Percentiles rank a stretch among this genome's conserved stretches.
These are phyloP conservation scores for Leccinum rimulosum DNA, from an alignment of 768 basidiomycete species.

Conservation along the genomic window DNA sequence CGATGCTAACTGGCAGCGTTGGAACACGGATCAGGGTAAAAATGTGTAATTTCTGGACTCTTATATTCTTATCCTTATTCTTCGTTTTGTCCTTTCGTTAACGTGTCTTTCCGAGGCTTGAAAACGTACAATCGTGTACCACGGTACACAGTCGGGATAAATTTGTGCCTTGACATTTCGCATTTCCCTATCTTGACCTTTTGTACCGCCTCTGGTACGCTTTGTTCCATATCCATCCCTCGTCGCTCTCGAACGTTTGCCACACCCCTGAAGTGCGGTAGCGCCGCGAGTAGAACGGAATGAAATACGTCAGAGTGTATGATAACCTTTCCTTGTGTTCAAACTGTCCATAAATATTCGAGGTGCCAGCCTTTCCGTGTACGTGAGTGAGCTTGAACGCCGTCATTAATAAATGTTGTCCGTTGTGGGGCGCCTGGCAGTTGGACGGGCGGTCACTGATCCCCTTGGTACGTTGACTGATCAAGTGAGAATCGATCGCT, in stretches of 20 bases:
- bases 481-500: not conserved
- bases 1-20: conserved; percentile 23
- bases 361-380: not conserved
- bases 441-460: not conserved
- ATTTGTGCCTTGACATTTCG: not conserved
- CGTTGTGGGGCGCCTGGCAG: not conserved
- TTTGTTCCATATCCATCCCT: not conserved
- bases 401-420: not conserved
- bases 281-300: not conserved
- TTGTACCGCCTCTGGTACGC: not conserved
- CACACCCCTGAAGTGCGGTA: not conserved
- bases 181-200: not conserved
- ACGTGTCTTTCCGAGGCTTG: not conserved
- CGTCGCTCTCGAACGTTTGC: not conserved
- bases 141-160: not conserved
- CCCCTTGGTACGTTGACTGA: not conserved
- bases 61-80: not conserved
- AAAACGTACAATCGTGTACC: not conserved
- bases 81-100: conserved; percentile 14
- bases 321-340: not conserved
- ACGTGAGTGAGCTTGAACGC: not conserved
- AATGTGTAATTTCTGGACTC: conserved; percentile 1
- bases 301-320: not conserved
- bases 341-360: not conserved
- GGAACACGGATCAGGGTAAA: conserved; percentile 12